These are phyloP conservation scores for Ascoidea rubescens DNA, from an alignment of 805 yeast species.

Conservation along the genomic window DNA sequence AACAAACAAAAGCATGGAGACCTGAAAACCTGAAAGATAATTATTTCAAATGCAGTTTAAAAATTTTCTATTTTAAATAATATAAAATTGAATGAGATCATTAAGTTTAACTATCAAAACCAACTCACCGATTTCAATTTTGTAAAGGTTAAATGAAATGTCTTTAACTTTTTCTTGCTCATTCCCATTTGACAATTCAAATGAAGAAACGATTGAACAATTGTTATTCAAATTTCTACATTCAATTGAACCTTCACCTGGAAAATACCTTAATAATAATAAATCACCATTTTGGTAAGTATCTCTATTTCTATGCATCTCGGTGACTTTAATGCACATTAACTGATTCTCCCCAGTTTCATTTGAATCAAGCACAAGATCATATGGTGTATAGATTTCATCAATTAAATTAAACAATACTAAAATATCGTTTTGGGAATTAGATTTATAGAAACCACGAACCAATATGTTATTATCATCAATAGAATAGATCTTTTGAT, in stretches of 20 bases:
- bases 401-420: too few relatives aligned
- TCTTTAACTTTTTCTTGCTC: not conserved
- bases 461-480: not conserved
- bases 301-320: not conserved
- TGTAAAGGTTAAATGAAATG: not conserved
- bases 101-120: not conserved
- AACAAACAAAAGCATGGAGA: not conserved
- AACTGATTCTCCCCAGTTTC: too few relatives aligned
- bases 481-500: too few relatives aligned
- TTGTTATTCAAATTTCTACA: not conserved
- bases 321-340: not conserved
- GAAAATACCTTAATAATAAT: too few relatives aligned
- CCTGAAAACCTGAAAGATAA: not conserved
- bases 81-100: not conserved
- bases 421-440: not conserved
- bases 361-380: too few relatives aligned
- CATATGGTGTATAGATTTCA: too few relatives aligned
- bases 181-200: not conserved
- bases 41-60: not conserved
- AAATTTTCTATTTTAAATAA: too few relatives aligned
- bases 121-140: not conserved
- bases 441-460: not conserved
- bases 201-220: not conserved
- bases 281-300: not conserved
- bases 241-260: not conserved